These are phyloP conservation scores for Larix sibirica DNA, from an alignment of 83 land plant genomes.

Conservation along the genomic window DNA sequence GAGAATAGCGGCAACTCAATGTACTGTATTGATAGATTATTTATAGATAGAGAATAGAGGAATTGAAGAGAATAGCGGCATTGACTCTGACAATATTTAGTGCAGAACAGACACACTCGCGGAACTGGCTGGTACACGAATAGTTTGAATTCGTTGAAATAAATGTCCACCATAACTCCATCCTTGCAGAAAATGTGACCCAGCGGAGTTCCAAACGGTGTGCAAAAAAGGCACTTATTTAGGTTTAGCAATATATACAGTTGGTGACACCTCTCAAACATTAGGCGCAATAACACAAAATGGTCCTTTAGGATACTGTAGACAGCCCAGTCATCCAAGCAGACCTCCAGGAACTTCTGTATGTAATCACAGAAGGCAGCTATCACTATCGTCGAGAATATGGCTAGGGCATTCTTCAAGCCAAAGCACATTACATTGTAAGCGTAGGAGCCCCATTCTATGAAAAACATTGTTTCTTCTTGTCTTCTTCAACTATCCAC, in stretches of 20 bases:
- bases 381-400: neutral
- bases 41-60: no score
- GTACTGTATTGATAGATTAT: no score
- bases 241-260: neutral
- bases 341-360: neutral
- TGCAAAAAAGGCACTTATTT: neutral
- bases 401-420: neutral
- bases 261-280: neutral
- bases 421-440: neutral
- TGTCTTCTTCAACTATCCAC: neutral
- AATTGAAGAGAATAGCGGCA: no score
- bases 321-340: neutral
- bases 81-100: no score
- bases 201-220: neutral
- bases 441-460: neutral
- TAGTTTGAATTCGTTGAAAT: no score
- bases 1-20: no score
- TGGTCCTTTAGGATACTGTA: neutral
- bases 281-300: neutral
- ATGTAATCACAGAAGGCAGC: neutral
- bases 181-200: neutral
- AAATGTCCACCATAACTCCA: neutral
- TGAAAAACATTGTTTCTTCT: neutral
- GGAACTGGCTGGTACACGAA: no score
- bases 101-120: no score